Conservation (phyloP, 2,329 filamentous ascomycete genomes). For the Aspergillus sp. region DNA sequence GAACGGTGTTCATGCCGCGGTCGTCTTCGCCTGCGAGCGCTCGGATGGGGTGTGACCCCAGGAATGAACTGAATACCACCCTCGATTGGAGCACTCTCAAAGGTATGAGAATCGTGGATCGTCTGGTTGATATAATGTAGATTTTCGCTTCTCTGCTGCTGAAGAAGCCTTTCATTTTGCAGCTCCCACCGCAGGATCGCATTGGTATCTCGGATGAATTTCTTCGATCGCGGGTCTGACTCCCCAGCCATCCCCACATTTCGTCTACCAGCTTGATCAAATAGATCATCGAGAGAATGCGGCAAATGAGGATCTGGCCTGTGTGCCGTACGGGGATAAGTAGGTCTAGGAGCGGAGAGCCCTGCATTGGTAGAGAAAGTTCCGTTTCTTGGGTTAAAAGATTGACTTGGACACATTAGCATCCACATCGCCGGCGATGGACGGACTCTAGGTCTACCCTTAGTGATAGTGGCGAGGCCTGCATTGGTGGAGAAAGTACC, state of each 20-base stretch:
- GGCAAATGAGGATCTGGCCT: slow-evolving; percentile 15
- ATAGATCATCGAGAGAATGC: slow-evolving; percentile 33
- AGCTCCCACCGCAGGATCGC: slow-evolving; percentile 40
- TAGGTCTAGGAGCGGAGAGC: slow-evolving; percentile 12
- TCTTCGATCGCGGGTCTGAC: slow-evolving; percentile 24
- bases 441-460: not conserved
- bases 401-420: slow-evolving; percentile 39
- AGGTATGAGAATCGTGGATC: slow-evolving; percentile 27
- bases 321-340: not conserved
- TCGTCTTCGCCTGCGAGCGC: not conserved
- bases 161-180: slow-evolving; percentile 30
- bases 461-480: slow-evolving; percentile 18
- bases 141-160: slow-evolving; percentile 18
- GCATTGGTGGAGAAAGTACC: slow-evolving; percentile 51
- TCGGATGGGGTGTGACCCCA: slow-evolving; percentile 9
- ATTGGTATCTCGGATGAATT: slow-evolving; percentile 32
- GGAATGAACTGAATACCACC: slow-evolving; percentile 35
- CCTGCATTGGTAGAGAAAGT: slow-evolving; percentile 48
- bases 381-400: slow-evolving; percentile 41
- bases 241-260: slow-evolving; percentile 15
- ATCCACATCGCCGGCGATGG: slow-evolving; percentile 17
- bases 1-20: not conserved
- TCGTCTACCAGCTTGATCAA: slow-evolving; percentile 20
- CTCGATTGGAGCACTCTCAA: slow-evolving; percentile 32
- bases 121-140: slow-evolving; percentile 41